Conservation (phyloP, 2,329 filamentous ascomycete species). For the Didymella lethalis region DNA sequence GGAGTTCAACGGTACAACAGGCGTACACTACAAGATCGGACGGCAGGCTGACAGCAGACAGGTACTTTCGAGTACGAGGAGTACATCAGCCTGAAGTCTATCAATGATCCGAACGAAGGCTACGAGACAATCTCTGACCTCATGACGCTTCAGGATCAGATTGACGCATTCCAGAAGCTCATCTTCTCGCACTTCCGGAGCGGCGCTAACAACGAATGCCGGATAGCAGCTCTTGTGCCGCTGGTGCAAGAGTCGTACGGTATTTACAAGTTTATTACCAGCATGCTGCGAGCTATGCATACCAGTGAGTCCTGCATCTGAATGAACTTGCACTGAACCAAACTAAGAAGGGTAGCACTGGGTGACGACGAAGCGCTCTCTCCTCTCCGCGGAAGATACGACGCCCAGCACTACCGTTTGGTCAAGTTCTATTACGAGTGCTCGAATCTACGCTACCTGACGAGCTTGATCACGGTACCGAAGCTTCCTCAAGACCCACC, state of each 20-base stretch:
- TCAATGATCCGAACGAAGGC: conserved; percentile 98
- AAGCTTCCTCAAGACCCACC: conserved; percentile 95
- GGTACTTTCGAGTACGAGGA: conserved; percentile 97
- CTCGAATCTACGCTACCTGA: conserved; percentile 95
- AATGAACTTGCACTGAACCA: background rate
- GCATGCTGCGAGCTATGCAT: conserved; percentile 98
- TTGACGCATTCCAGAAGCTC: conserved; percentile 97
- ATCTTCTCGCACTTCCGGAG: conserved; percentile 96
- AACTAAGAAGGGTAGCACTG: conserved; percentile 65
- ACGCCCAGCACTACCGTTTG: conserved; percentile 94
- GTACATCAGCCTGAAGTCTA: conserved; percentile 96
- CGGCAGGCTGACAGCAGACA: conserved; percentile 41
- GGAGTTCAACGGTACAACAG: conserved; percentile 83
- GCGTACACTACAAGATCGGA: background rate
- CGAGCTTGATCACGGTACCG: conserved; percentile 93
- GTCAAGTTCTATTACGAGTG: conserved; percentile 99
- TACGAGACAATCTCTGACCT: conserved; percentile 96
- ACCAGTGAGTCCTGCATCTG: conserved; percentile 67
- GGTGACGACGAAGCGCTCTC: conserved; percentile 93
- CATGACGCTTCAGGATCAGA: conserved; percentile 97
- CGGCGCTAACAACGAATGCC: conserved; percentile 92
- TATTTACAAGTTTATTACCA: conserved; percentile 99
- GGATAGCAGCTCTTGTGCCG: conserved; percentile 91
- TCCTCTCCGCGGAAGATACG: conserved; percentile 85
- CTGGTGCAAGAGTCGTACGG: conserved; percentile 98